These are phyloP conservation scores for Annulohypoxylon nitens DNA, from an alignment of 495 filamentous ascomycete genomes.

Conservation along the genomic window DNA sequence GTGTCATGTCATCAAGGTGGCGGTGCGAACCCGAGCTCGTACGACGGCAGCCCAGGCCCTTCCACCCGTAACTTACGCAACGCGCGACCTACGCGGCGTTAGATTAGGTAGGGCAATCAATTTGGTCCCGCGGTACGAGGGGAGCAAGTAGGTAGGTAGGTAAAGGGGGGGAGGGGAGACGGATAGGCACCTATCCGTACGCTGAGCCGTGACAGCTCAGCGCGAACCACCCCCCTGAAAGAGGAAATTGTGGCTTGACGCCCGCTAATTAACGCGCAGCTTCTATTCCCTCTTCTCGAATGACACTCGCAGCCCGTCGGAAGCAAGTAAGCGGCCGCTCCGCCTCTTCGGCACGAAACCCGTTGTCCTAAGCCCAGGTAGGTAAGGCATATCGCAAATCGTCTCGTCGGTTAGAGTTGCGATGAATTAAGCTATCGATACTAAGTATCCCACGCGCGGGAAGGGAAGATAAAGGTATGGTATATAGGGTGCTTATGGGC, in stretches of 20 bases:
- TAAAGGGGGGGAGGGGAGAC: background rate
- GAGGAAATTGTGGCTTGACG: conserved; percentile 26
- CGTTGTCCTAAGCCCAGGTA: background rate
- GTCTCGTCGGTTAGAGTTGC: conserved; percentile 4
- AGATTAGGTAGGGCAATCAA: conserved; percentile 19
- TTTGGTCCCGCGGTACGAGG: conserved; percentile 5
- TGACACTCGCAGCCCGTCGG: conserved; percentile 20
- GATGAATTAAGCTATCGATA: background rate
- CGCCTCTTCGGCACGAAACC: background rate
- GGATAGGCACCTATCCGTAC: conserved; percentile 9
- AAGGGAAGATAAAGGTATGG: background rate
- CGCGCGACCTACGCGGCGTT: background rate
- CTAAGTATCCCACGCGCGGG: background rate
- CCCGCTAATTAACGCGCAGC: conserved; percentile 9
- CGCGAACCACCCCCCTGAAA: background rate
- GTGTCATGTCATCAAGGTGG: conserved; percentile 13
- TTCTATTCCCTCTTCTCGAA: conserved; percentile 23
- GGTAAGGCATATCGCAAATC: conserved; percentile 1
- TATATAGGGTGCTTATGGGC: background rate
- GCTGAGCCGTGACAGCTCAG: background rate
- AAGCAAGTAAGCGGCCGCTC: conserved; percentile 22
- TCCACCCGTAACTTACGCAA: conserved; percentile 8
- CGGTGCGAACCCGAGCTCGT: conserved; percentile 26
- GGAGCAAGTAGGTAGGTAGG: background rate
- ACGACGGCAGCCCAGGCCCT: conserved; percentile 8